Percentiles rank a stretch among this genome's conserved stretches.
phyloP scores from a whole-genome alignment of 148 eudicot species.

The Spergularia marina region DNA sequence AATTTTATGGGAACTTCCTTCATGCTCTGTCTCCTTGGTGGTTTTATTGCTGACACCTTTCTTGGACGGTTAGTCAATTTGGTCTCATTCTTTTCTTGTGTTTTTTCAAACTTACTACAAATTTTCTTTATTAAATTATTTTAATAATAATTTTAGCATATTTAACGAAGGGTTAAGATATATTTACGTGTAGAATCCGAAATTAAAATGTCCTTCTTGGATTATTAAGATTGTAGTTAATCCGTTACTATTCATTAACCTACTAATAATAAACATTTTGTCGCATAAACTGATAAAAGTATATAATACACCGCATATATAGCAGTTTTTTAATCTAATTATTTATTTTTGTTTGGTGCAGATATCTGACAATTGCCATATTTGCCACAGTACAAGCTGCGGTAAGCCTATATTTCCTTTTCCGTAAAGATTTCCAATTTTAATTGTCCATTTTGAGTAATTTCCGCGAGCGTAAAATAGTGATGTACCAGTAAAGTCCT shows the following conservation, averaged over 20 bases:
- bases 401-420: conserved; percentile 32
- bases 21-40: conserved; percentile 86
- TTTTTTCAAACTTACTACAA: background rate
- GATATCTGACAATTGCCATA: conserved; percentile 80
- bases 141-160: background rate
- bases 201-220: no score
- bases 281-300: no score
- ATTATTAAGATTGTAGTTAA: no score
- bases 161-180: no score
- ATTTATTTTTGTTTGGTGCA: conserved; percentile 15
- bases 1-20: conserved; percentile 93
- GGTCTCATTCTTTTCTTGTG: background rate
- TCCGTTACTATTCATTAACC: no score
- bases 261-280: no score
- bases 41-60: conserved; percentile 86
- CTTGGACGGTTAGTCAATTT: conserved; percentile 57
- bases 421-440: background rate
- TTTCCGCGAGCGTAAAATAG: no score
- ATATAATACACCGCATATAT: no score
- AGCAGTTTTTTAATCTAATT: background rate
- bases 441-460: background rate
- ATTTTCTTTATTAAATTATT: background rate
- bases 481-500: no score
- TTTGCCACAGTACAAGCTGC: conserved; percentile 79
- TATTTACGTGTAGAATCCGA: no score